phyloP scores from a whole-genome alignment of 495 filamentous ascomycete species.

The Xylaria acuta region DNA sequence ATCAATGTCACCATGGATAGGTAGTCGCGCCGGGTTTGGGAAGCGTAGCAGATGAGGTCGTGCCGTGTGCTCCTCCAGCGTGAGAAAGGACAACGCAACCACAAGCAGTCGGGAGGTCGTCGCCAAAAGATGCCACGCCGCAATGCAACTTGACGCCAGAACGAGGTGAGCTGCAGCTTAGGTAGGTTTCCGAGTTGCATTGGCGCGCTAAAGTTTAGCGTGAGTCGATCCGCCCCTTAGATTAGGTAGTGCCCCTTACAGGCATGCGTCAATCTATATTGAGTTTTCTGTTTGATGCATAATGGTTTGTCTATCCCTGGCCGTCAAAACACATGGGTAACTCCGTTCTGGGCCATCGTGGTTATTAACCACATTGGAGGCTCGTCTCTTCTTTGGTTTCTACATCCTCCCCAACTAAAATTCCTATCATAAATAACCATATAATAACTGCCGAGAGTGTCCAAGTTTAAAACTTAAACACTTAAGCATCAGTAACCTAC shows the following conservation, averaged over 20 bases:
- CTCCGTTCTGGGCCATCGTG: too few relatives aligned
- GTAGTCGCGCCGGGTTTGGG: background rate
- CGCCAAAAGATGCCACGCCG: constrained; percentile 19
- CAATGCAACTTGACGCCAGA: constrained; percentile 18
- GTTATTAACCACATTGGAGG: too few relatives aligned
- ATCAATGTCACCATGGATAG: background rate
- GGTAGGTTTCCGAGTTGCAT: constrained; percentile 12
- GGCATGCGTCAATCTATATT: background rate
- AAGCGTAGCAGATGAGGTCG: background rate
- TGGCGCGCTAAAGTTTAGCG: constrained; percentile 11
- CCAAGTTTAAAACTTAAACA: background rate
- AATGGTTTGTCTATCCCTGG: background rate
- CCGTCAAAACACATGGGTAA: too few relatives aligned
- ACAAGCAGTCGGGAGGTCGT: constrained; percentile 15
- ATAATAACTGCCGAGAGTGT: background rate
- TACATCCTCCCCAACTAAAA: too few relatives aligned
- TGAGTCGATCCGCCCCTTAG: background rate
- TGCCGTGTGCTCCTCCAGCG: constrained; percentile 3
- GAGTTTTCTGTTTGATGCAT: background rate
- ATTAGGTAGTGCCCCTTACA: background rate
- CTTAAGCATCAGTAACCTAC: background rate
- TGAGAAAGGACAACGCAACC: constrained; percentile 8
- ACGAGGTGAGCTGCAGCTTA: constrained; percentile 19
- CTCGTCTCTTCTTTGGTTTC: too few relatives aligned
- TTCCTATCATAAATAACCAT: too few relatives aligned